Conservation (phyloP, 2,329 filamentous ascomycete genomes). For the Microsporum canis region DNA sequence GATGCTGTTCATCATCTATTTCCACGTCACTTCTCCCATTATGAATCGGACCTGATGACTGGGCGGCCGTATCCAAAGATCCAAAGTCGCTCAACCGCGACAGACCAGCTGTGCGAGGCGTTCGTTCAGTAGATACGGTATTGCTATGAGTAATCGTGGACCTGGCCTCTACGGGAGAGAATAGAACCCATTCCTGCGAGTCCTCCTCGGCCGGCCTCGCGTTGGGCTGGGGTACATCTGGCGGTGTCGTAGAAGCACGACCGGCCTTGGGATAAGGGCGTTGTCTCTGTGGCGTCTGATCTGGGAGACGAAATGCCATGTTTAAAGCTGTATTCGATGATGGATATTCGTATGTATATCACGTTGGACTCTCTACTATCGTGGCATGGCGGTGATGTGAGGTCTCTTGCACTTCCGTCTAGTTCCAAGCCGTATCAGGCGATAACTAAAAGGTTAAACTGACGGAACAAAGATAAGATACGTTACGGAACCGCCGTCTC, state of each 20-base stretch:
- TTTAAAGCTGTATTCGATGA: not conserved
- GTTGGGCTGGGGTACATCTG: slow-evolving; percentile 21
- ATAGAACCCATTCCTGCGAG: slow-evolving; percentile 91
- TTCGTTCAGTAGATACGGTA: slow-evolving; percentile 54
- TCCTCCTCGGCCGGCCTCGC: slow-evolving; percentile 47
- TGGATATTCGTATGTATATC: not conserved
- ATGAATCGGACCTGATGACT: slow-evolving; percentile 31
- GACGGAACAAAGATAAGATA: not conserved
- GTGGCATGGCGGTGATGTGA: not conserved
- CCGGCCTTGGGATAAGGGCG: slow-evolving; percentile 5
- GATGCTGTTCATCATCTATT: slow-evolving; percentile 45
- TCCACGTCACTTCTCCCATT: slow-evolving; percentile 24
- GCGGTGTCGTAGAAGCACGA: slow-evolving; percentile 15
- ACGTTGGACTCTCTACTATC: not conserved
- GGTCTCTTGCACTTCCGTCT: not conserved
- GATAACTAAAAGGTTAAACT: not conserved
- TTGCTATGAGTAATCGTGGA: slow-evolving; percentile 58
- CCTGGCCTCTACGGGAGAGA: slow-evolving; percentile 51
- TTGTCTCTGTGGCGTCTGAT: slow-evolving; percentile 8
- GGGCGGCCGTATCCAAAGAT: slow-evolving; percentile 49
- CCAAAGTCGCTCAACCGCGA: slow-evolving; percentile 72
- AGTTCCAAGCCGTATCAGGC: not conserved
- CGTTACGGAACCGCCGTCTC: not conserved
- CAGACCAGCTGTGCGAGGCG: slow-evolving; percentile 53
- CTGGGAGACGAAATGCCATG: slow-evolving; percentile 15